Evolutionary conservation across 2,329 filamentous ascomycete genomes (phyloP).

Genomic region (Diaporthe citrichinensis): DNA sequence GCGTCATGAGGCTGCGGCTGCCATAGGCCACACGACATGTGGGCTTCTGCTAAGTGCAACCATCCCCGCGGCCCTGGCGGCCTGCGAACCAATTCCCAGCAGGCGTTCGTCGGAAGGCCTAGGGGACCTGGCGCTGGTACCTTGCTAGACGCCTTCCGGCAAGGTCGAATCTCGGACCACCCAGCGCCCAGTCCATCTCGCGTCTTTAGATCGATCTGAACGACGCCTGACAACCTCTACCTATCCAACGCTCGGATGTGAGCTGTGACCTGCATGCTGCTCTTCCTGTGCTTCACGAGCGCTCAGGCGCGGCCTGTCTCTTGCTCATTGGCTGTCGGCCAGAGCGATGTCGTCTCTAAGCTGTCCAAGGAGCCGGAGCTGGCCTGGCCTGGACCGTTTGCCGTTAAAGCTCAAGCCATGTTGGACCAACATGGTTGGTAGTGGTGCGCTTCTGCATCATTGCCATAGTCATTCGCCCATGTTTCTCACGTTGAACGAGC

Average conservation of each 20-base stretch:
- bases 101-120: constrained; percentile 18
- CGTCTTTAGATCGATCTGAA: constrained; percentile 17
- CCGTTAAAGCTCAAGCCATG: constrained; percentile 13
- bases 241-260: constrained; percentile 23
- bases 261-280: constrained; percentile 22
- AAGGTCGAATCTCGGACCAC: constrained; percentile 19
- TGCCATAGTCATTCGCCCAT: constrained; percentile 11
- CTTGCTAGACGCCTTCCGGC: constrained; percentile 20
- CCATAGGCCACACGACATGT: constrained; percentile 1
- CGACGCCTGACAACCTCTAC: constrained; percentile 14
- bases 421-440: constrained; percentile 18
- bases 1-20: constrained; percentile 24
- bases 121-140: constrained; percentile 5
- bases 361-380: constrained; percentile 13
- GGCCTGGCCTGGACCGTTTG: constrained; percentile 20
- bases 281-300: constrained; percentile 15
- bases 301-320: constrained; percentile 21
- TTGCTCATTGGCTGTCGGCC: constrained; percentile 36
- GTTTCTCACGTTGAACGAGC: constrained; percentile 29
- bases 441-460: constrained; percentile 28
- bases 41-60: background rate
- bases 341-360: constrained; percentile 9
- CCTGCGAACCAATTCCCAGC: constrained; percentile 20
- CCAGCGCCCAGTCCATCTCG: constrained; percentile 5
- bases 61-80: constrained; percentile 13